Percentiles rank a stretch among this genome's conserved stretches.
Conservation (phyloP, 139 green algal genomes). For the Closterium sp. region DNA sequence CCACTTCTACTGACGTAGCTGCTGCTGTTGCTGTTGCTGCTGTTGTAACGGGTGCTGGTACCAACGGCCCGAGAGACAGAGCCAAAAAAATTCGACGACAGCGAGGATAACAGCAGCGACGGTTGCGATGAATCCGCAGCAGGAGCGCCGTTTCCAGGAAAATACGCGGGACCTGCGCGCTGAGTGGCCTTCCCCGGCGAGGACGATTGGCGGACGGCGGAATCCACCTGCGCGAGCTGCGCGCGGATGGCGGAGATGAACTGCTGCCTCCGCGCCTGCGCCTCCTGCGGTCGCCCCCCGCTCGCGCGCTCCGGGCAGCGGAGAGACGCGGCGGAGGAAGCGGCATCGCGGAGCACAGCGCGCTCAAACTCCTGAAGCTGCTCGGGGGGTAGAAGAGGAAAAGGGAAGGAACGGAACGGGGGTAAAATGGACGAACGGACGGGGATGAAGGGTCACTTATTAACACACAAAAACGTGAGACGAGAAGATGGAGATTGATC, state of each 20-base stretch:
- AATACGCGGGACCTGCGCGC: neutral
- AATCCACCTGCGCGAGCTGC: neutral
- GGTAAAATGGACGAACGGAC: neutral
- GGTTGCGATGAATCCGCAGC: neutral
- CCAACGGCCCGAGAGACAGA: neutral
- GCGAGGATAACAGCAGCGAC: neutral
- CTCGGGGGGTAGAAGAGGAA: neutral
- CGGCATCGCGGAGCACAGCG: neutral
- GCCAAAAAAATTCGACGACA: neutral
- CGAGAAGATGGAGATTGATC: too few relatives aligned
- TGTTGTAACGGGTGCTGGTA: neutral
- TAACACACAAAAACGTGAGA: too few relatives aligned
- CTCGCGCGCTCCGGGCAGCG: neutral
- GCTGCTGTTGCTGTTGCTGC: neutral
- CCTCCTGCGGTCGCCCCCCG: neutral
- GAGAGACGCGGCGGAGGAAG: neutral
- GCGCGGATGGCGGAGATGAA: neutral
- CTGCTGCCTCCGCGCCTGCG: neutral
- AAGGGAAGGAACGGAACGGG: too few relatives aligned
- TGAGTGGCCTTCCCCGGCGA: neutral
- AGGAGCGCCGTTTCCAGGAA: neutral
- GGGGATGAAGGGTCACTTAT: too few relatives aligned
- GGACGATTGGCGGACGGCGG: neutral
- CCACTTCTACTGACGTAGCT: neutral
- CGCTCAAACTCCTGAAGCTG: neutral